Evolutionary conservation across 495 filamentous ascomycete genomes (phyloP).

Genomic region (Aspergillus biplanus): DNA sequence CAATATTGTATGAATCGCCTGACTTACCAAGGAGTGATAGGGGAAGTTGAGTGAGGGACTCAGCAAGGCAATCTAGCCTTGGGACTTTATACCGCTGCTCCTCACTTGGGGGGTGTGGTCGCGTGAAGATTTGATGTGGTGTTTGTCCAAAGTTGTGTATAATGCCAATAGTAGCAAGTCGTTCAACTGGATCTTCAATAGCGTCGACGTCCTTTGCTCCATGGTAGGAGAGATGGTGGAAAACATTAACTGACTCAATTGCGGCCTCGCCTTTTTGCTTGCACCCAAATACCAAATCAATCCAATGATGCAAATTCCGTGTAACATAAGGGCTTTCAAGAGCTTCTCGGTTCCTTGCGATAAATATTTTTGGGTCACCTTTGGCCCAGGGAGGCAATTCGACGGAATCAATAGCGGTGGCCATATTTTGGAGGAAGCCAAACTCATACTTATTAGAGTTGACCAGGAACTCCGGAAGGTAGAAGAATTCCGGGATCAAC

Average conservation of each 20-base stretch:
- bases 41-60: conserved; percentile 78
- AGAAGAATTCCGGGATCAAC: conserved; percentile 95
- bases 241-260: conserved; percentile 89
- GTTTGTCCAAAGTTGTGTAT: conserved; percentile 99
- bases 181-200: conserved; percentile 85
- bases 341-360: conserved; percentile 91
- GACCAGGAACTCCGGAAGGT: conserved; percentile 86
- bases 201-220: conserved; percentile 91
- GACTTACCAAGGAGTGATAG: conserved; percentile 69
- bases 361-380: conserved; percentile 93
- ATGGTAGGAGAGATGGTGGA: conserved; percentile 92
- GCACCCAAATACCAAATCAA: conserved; percentile 92
- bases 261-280: conserved; percentile 96
- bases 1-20: neutral
- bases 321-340: conserved; percentile 94
- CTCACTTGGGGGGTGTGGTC: conserved; percentile 75
- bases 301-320: conserved; percentile 88
- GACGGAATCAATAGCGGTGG: conserved; percentile 80
- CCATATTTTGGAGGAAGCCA: conserved; percentile 78
- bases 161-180: conserved; percentile 85
- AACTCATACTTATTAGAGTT: conserved; percentile 96
- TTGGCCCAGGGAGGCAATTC: conserved; percentile 94
- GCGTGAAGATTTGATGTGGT: conserved; percentile 88
- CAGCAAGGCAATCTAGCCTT: conserved; percentile 77
- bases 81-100: conserved; percentile 59